These are phyloP conservation scores for Magnaporthales sp. DNA, from an alignment of 2,329 filamentous ascomycete species.

Conservation along the genomic window DNA sequence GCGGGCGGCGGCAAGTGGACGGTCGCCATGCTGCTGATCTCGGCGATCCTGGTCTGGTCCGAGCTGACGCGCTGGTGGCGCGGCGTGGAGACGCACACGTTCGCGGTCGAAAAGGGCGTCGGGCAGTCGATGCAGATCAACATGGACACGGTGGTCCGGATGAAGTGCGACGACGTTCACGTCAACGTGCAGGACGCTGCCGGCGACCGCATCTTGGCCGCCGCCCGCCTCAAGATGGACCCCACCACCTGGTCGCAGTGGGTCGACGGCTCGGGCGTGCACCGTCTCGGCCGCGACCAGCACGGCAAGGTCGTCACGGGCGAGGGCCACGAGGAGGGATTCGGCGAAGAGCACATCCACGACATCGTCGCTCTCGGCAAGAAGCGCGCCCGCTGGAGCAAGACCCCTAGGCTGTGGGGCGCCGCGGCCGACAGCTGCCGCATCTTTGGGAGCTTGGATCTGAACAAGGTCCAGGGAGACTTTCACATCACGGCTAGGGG, in stretches of 20 bases:
- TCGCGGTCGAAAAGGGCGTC: slow-evolving; percentile 87
- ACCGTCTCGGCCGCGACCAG: slow-evolving; percentile 47
- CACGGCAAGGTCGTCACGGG: slow-evolving; percentile 47
- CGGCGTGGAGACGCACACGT: slow-evolving; percentile 78
- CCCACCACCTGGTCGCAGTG: slow-evolving; percentile 75
- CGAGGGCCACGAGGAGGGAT: slow-evolving; percentile 57
- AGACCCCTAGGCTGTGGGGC: slow-evolving; percentile 61
- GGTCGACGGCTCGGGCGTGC: slow-evolving; percentile 61
- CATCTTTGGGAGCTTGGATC: slow-evolving; percentile 79
- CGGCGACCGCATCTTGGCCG: slow-evolving; percentile 84
- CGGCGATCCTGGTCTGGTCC: slow-evolving; percentile 63
- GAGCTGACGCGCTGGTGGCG: slow-evolving; percentile 79
- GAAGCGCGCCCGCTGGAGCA: slow-evolving; percentile 58
- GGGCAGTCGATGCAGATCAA: slow-evolving; percentile 88
- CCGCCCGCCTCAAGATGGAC: slow-evolving; percentile 63
- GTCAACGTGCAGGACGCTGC: slow-evolving; percentile 95
- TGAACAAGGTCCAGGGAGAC: slow-evolving; percentile 96
- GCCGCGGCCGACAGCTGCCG: slow-evolving; percentile 61
- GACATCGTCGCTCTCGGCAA: slow-evolving; percentile 72
- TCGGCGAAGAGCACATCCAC: slow-evolving; percentile 76
- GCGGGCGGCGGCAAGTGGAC: slow-evolving; percentile 91
- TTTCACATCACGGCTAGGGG: slow-evolving; percentile 95
- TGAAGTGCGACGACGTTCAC: slow-evolving; percentile 83
- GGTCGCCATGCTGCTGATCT: slow-evolving; percentile 67
- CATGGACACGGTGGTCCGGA: slow-evolving; percentile 82